These are phyloP conservation scores for Guyanaporus albipodus DNA, from an alignment of 768 basidiomycete genomes.

Conservation along the genomic window DNA sequence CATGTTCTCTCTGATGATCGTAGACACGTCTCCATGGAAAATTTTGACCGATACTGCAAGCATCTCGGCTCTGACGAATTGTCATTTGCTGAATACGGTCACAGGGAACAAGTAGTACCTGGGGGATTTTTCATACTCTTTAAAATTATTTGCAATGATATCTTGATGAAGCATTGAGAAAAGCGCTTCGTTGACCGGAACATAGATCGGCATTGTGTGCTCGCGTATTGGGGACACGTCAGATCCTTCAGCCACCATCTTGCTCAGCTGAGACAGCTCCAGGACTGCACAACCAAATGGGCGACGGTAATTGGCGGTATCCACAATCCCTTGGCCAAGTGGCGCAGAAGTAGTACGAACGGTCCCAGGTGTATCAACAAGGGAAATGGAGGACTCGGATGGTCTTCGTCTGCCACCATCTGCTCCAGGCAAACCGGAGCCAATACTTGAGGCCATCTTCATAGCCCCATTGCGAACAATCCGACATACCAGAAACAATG, in stretches of 20 bases:
- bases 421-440: slow-evolving; percentile 40
- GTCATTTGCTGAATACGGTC: not conserved
- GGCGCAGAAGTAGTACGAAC: slow-evolving; percentile 16
- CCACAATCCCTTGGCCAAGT: slow-evolving; percentile 29
- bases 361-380: slow-evolving; percentile 31
- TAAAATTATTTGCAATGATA: slow-evolving; percentile 74
- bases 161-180: slow-evolving; percentile 96
- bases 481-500: slow-evolving; percentile 85
- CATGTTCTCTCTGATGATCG: slow-evolving; percentile 79
- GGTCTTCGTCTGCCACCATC: slow-evolving; percentile 46
- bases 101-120: slow-evolving; percentile 45
- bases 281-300: slow-evolving; percentile 97
- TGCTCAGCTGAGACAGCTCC: slow-evolving; percentile 72
- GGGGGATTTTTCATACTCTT: slow-evolving; percentile 78
- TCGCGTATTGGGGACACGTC: slow-evolving; percentile 68
- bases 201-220: slow-evolving; percentile 83
- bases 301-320: slow-evolving; percentile 60
- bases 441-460: slow-evolving; percentile 61
- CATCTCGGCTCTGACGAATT: slow-evolving; percentile 66
- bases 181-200: slow-evolving; percentile 74
- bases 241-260: slow-evolving; percentile 58
- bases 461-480: slow-evolving; percentile 86
- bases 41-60: slow-evolving; percentile 81
- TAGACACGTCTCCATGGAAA: slow-evolving; percentile 76
- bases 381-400: slow-evolving; percentile 47